Conservation (phyloP, 345 rosid species). For the Draba incana region DNA sequence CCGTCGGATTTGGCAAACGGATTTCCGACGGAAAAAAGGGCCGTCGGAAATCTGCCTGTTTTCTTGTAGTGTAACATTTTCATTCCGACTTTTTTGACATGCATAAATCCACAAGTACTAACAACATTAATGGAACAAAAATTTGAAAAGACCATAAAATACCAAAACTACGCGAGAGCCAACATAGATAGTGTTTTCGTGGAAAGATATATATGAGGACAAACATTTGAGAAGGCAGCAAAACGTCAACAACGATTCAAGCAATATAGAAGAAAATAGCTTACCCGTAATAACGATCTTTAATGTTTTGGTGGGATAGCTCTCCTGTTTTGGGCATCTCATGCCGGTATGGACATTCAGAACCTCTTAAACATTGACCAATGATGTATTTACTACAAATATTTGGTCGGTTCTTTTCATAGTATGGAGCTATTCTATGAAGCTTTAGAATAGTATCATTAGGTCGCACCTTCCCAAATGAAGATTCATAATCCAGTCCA, state of each 20-base stretch:
- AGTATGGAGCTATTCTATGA: constrained; percentile 89
- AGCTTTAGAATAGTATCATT: constrained; percentile 92
- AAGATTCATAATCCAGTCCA: constrained; percentile 95
- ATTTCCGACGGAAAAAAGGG: too few species aligned
- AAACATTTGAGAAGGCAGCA: not conserved
- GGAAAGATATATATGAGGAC: not conserved
- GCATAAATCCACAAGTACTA: constrained; percentile 6
- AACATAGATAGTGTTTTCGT: not conserved
- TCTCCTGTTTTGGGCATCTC: constrained; percentile 97
- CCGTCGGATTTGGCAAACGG: too few species aligned
- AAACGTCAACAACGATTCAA: constrained; percentile 13
- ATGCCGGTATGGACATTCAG: constrained; percentile 93
- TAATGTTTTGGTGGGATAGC: constrained; percentile 90
- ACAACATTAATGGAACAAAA: not conserved
- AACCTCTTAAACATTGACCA: constrained; percentile 96
- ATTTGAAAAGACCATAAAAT: not conserved
- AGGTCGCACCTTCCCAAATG: constrained; percentile 81
- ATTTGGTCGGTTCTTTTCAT: constrained; percentile 90
- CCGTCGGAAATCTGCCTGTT: too few species aligned
- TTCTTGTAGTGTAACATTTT: too few species aligned
- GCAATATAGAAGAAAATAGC: constrained; percentile 34
- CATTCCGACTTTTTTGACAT: not conserved
- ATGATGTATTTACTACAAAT: constrained; percentile 91
- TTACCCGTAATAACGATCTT: constrained; percentile 96
- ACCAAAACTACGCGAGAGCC: constrained; percentile 7